Percentiles rank a stretch among this genome's conserved stretches.
phyloP scores from a whole-genome alignment of 495 filamentous ascomycete genomes.

The Talaromyces thailandensis region DNA sequence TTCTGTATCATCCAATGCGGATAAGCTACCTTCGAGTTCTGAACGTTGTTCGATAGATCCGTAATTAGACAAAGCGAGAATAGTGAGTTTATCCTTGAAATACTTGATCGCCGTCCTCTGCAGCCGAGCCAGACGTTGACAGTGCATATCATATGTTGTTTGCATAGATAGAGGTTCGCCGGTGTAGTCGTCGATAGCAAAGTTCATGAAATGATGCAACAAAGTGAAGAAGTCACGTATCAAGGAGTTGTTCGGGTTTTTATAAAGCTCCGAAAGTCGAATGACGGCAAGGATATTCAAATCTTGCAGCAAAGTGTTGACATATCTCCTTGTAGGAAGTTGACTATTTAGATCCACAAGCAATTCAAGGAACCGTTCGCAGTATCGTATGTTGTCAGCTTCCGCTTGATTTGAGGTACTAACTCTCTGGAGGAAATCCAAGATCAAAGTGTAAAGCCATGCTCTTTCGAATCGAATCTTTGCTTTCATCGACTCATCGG shows the following conservation, averaged over 20 bases:
- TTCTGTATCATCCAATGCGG: conserved; percentile 62
- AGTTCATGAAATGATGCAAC: conserved; percentile 75
- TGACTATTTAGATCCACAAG: conserved; percentile 88
- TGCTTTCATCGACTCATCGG: conserved; percentile 69
- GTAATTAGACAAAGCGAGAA: conserved; percentile 88
- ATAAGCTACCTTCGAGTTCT: conserved; percentile 73
- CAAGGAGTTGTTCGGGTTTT: conserved; percentile 62
- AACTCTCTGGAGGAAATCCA: conserved; percentile 72
- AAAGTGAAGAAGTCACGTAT: conserved; percentile 75
- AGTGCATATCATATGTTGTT: conserved; percentile 74
- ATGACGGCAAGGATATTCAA: conserved; percentile 81
- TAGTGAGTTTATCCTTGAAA: conserved; percentile 83
- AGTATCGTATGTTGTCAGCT: conserved; percentile 67
- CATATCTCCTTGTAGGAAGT: conserved; percentile 85
- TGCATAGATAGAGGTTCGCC: conserved; percentile 62
- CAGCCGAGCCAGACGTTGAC: conserved; percentile 62
- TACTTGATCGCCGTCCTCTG: conserved; percentile 74
- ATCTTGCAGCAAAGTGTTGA: conserved; percentile 86
- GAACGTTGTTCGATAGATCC: conserved; percentile 70
- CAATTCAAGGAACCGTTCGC: conserved; percentile 87
- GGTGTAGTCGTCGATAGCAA: conserved; percentile 86
- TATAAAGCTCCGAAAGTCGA: conserved; percentile 68
- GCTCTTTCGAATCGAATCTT: conserved; percentile 84
- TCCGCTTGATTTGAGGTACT: conserved; percentile 44
- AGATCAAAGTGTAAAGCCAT: conserved; percentile 81